Evolutionary conservation across 345 rosid species (phyloP), one percentile per base, ranked within the genome.

Genomic region (Eucalyptus erythrocorys): DNA sequence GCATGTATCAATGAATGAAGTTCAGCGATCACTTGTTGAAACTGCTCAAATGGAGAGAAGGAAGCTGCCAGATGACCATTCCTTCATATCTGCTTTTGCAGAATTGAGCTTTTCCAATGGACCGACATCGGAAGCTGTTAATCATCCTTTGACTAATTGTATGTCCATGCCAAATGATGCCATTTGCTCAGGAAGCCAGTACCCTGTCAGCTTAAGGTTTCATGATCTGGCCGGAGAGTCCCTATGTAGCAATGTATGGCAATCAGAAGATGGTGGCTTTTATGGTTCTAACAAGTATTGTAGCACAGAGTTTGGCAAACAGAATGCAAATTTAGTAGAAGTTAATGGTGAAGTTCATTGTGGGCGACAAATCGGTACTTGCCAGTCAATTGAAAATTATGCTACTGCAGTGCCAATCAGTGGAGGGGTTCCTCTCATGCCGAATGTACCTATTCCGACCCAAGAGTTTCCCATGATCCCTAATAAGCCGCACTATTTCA

Each of bases 81-180:
- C 93, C 85, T 94, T 95, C 88, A 91, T 94, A 66, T 91, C 95
- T 88, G 92, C 97, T 71, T 93, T 95, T 92, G 89, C 92, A 43
- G 93, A 92, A 89, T 87, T 94, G 61, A 91, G 89, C 88, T 91
- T 93, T 82, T 88, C 85, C 79, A 85, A 88, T 48, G 90, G 89
- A 40, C 68, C 55, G 21, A 6, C 84, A 15, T 68, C 48, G 64
- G 76, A 68, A 68, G 49, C 82, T 90, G 51, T 90, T 37, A 76
- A 37, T 76, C 27, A 76, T 81, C 89, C 86, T 50, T 88, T 90
- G 87, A 89, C 85, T 37, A 91, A 90, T 89, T 87, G 59, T 87
- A 88, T 89, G 51, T 85, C 93, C 87, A 88, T 91, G 43, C 88
- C 89, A 7, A 86, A 87, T 48, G 87, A 87, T 87, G 80, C 87